Evolutionary conservation across 257 asterid genomes (phyloP).

Genomic region (Solanum ossicruentum): DNA sequence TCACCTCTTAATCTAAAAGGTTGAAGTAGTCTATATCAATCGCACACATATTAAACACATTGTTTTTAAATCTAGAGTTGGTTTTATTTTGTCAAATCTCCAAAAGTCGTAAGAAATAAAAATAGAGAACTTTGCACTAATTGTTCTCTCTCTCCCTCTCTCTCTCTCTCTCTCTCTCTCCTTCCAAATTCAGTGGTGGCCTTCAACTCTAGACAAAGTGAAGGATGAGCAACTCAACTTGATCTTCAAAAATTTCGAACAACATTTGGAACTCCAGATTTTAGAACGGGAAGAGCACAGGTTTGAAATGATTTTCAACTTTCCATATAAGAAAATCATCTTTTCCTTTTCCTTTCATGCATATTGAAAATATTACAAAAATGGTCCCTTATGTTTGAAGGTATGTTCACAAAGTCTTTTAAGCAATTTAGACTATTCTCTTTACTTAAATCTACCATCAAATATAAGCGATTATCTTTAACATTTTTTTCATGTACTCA

Average conservation of each 20-base stretch:
- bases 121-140: neutral
- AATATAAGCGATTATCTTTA: too few relatives aligned
- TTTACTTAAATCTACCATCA: too few relatives aligned
- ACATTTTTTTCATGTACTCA: too few relatives aligned
- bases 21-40: neutral
- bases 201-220: conserved; percentile 40
- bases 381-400: too few relatives aligned
- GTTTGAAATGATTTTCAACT: neutral
- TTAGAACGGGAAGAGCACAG: conserved; percentile 50
- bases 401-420: too few relatives aligned
- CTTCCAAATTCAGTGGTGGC: conserved; percentile 46
- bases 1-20: neutral
- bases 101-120: neutral
- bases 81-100: neutral
- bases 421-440: too few relatives aligned
- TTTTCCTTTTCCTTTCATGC: too few relatives aligned
- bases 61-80: neutral
- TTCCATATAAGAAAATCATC: neutral
- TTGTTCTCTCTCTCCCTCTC: neutral
- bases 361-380: too few relatives aligned
- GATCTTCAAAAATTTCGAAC: conserved; percentile 48
- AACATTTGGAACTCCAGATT: conserved; percentile 62
- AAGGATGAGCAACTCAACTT: conserved; percentile 30
- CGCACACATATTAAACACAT: neutral
- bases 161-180: neutral